Conservation (phyloP, 1,284 basidiomycete species). For the Sanguinoderma infundibulare region DNA sequence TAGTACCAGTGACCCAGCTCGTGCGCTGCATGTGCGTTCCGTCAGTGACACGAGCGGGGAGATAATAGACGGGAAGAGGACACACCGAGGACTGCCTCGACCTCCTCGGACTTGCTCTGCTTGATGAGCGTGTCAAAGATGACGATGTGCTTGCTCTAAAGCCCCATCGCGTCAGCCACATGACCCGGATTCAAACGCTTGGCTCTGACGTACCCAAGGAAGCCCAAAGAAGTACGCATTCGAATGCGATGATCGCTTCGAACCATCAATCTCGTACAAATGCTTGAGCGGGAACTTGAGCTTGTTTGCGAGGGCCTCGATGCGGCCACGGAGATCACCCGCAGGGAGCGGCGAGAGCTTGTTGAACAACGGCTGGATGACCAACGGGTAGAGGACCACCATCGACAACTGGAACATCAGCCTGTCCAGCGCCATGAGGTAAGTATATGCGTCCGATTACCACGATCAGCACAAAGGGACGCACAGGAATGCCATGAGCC, state of each 20-base stretch:
- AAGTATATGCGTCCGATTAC: neutral
- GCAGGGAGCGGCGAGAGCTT: slow-evolving; percentile 86
- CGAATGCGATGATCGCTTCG: slow-evolving; percentile 91
- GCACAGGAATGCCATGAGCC: slow-evolving; percentile 87
- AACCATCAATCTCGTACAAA: slow-evolving; percentile 97
- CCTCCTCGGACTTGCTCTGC: slow-evolving; percentile 85
- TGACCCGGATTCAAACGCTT: neutral
- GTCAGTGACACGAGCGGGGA: neutral
- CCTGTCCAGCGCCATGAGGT: slow-evolving; percentile 42
- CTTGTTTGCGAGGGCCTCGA: slow-evolving; percentile 75
- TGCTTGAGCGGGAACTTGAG: slow-evolving; percentile 95
- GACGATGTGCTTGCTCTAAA: slow-evolving; percentile 89
- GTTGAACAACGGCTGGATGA: slow-evolving; percentile 98
- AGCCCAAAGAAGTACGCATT: slow-evolving; percentile 97
- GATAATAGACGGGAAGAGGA: neutral
- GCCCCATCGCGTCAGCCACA: neutral
- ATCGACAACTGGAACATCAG: slow-evolving; percentile 84
- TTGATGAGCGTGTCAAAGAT: slow-evolving; percentile 97
- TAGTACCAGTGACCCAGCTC: slow-evolving; percentile 97
- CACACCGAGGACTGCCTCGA: slow-evolving; percentile 81
- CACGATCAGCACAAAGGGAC: slow-evolving; percentile 23
- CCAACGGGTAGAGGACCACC: slow-evolving; percentile 85
- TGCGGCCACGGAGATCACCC: slow-evolving; percentile 76
- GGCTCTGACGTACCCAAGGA: slow-evolving; percentile 70
- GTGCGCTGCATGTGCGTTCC: slow-evolving; percentile 59